Conservation (phyloP, 805 yeast species). For the Schizosaccharomyces osmophilus region DNA sequence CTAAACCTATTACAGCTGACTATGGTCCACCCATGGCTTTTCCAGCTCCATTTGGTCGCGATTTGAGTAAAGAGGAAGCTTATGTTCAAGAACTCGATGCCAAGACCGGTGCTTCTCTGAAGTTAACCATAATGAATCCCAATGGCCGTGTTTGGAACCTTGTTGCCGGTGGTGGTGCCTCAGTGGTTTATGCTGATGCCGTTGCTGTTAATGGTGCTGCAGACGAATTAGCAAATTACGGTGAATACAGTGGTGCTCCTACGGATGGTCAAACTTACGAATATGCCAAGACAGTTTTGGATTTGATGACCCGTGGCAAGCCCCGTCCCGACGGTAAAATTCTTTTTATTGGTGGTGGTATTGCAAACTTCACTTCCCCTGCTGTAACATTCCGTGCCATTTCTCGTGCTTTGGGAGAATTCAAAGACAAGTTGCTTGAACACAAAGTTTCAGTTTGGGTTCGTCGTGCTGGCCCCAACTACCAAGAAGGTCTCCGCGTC, state of each 20-base stretch:
- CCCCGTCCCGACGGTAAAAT: slow-evolving; percentile 18
- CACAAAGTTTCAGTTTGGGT: slow-evolving; percentile 21
- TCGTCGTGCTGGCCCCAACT: slow-evolving; percentile 25
- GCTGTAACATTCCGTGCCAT: slow-evolving; percentile 26
- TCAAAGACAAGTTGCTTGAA: slow-evolving; percentile 15
- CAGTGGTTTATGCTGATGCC: slow-evolving; percentile 25
- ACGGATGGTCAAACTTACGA: slow-evolving; percentile 24
- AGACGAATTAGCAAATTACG: slow-evolving; percentile 22
- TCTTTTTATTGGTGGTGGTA: slow-evolving; percentile 24
- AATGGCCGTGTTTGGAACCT: slow-evolving; percentile 23
- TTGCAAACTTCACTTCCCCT: slow-evolving; percentile 25
- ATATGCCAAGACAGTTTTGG: slow-evolving; percentile 24
- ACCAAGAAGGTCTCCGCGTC: slow-evolving; percentile 25
- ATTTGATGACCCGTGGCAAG: slow-evolving; percentile 20
- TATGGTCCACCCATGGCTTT: slow-evolving; percentile 23
- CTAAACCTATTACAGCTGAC: slow-evolving; percentile 16
- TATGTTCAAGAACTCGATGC: slow-evolving; percentile 25
- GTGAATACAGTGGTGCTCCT: slow-evolving; percentile 26
- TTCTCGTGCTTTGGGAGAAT: slow-evolving; percentile 23
- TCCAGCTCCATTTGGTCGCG: slow-evolving; percentile 27
- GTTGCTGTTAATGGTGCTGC: slow-evolving; percentile 24
- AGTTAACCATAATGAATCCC: slow-evolving; percentile 21
- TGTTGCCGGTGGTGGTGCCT: slow-evolving; percentile 26
- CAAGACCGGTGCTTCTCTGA: slow-evolving; percentile 24
- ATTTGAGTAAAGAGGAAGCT: slow-evolving; percentile 21